Base-by-base conservation (phyloP, 305 asterid genomes). In the Fraxinus dipetala region DNA sequence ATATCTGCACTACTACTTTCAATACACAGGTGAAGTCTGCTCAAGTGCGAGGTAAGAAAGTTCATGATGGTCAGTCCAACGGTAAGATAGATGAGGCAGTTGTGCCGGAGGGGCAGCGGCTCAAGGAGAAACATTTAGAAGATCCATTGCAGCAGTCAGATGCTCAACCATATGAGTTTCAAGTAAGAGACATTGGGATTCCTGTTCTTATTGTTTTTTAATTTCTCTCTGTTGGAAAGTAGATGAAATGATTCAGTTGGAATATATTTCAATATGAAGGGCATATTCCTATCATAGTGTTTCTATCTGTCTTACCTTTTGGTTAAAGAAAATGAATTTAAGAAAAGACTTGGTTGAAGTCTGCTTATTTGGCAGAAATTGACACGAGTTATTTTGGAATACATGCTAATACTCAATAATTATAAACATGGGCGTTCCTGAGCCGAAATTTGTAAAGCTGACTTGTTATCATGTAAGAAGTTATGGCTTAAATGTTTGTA, bases 31-130 rank as follows among this genome's bases (percentile, higher is more conserved):
- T 86, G 61, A 93, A 93, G 85, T 81, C 87, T 80, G 83, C 86
- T 83, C 94, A 90, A 65, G 51, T 85, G 40, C 90, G 94, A 74
- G 83, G 38, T 4, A 92, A 88, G 89, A 93, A 90, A 85, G 88
- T 78, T 84, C 89, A 85, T 78, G 98, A 92, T 78, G 90, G 88
- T 80, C 94, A 88, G 75, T 38, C 79, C 76, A 74, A 79, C 79
- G 67, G 81, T 32, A 89, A 82, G 89, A 91, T 87, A 79, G 94
- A 94, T 61, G 97, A 92, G 78, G 87, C 86, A 79, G 61, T 69
- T 69, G 80, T 79, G 34, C 24, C 87, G 2, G 94, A 90, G 90
- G 86, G 72, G 84, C 89, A 82, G 73, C 84, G 69, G 54, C 67
- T 61, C 35, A 87, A 86, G 83, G 91, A 85, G 61, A 87, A 85